These are phyloP conservation scores for Periconia sp. DNA, from an alignment of 2,329 filamentous ascomycete species.

Conservation along the genomic window DNA sequence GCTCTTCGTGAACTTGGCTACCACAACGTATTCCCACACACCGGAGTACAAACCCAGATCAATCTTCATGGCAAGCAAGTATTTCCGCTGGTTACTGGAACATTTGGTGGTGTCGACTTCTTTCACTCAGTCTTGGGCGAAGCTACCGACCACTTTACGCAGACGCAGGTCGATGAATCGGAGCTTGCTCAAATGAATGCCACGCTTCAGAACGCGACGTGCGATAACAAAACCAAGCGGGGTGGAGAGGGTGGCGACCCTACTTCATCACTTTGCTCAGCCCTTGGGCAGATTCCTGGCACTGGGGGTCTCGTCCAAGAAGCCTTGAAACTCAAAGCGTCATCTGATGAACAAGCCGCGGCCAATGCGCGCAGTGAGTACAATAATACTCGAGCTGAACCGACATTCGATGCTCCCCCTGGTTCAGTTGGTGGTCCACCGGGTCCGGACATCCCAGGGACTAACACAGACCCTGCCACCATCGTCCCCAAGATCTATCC, in stretches of 20 bases:
- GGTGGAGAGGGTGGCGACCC: slow-evolving; percentile 33
- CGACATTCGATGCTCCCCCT: slow-evolving; percentile 45
- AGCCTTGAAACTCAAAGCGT: slow-evolving; percentile 49
- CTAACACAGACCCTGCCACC: slow-evolving; percentile 69
- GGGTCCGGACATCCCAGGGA: slow-evolving; percentile 66
- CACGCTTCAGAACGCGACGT: slow-evolving; percentile 45
- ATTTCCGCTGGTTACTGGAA: slow-evolving; percentile 57
- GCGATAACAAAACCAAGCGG: slow-evolving; percentile 32
- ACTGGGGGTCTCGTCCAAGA: slow-evolving; percentile 50
- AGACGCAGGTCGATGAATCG: slow-evolving; percentile 50
- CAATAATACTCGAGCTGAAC: slow-evolving; percentile 36
- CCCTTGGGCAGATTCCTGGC: slow-evolving; percentile 74
- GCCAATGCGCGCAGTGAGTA: slow-evolving; percentile 42
- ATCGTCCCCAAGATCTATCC: slow-evolving; percentile 76
- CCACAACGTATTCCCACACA: slow-evolving; percentile 55
- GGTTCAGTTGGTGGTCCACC: slow-evolving; percentile 49
- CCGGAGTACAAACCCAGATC: slow-evolving; percentile 50
- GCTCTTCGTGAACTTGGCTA: slow-evolving; percentile 55
- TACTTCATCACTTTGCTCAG: slow-evolving; percentile 60
- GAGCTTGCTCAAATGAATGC: slow-evolving; percentile 52
- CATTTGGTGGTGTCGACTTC: slow-evolving; percentile 56
- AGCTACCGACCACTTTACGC: slow-evolving; percentile 52
- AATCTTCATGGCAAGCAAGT: slow-evolving; percentile 51
- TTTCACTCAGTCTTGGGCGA: slow-evolving; percentile 55
- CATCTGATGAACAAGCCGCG: slow-evolving; percentile 51